These are phyloP conservation scores for Stellera chamaejasme DNA, from an alignment of 345 rosid genomes.

Conservation along the genomic window DNA sequence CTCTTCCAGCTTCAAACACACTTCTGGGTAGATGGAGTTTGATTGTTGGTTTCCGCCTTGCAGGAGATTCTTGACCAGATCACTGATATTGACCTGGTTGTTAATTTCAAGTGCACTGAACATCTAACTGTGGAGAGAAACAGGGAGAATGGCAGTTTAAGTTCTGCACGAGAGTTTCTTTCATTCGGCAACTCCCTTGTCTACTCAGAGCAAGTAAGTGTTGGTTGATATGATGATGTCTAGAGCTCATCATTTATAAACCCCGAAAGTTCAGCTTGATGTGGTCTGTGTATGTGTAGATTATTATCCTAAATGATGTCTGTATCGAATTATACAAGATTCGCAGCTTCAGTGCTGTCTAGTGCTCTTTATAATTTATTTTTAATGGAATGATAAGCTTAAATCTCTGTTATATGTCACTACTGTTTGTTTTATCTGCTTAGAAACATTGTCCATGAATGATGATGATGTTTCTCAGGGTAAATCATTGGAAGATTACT, in stretches of 20 bases:
- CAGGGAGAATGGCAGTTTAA: slow-evolving; percentile 19
- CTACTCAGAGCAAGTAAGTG: slow-evolving; percentile 51
- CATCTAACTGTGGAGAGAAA: slow-evolving; percentile 21
- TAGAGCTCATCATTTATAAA: neutral
- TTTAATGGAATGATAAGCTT: neutral
- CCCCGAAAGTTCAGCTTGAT: neutral
- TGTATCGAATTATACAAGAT: neutral
- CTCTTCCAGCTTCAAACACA: too few relatives aligned
- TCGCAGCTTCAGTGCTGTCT: neutral
- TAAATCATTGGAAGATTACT: slow-evolving; percentile 78
- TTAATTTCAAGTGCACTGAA: slow-evolving; percentile 59
- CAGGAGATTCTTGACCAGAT: slow-evolving; percentile 90
- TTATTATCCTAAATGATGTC: neutral
- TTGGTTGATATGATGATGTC: neutral
- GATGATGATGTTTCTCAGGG: slow-evolving; percentile 31
- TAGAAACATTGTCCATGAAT: neutral
- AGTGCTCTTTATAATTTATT: neutral
- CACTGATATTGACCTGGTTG: slow-evolving; percentile 75
- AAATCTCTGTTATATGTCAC: neutral
- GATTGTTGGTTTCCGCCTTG: slow-evolving; percentile 8
- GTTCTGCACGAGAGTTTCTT: slow-evolving; percentile 21
- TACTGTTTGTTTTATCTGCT: neutral
- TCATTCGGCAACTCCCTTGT: slow-evolving; percentile 19
- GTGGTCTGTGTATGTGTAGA: neutral
- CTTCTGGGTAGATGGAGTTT: slow-evolving; percentile 1